phyloP scores from a whole-genome alignment of 2,329 filamentous ascomycete genomes.

The Cladosporium velox region DNA sequence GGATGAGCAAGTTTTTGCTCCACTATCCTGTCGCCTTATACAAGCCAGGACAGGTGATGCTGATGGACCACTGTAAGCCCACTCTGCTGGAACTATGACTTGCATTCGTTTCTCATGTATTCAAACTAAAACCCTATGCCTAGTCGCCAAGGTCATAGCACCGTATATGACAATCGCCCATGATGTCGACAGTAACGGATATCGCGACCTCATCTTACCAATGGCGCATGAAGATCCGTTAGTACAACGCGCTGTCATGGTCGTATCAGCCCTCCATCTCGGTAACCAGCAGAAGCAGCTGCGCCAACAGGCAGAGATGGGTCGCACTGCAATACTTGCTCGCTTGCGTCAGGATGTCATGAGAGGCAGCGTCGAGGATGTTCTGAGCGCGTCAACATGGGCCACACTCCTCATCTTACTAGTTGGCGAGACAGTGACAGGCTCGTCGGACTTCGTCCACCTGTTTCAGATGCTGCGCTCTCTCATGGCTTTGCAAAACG shows the following conservation, averaged over 20 bases:
- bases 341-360: conserved; percentile 40
- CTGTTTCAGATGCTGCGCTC: conserved; percentile 42
- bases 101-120: no score
- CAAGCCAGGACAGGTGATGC: conserved; percentile 7
- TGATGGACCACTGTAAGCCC: not conserved
- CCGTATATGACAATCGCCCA: conserved; percentile 45
- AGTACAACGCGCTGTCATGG: conserved; percentile 42
- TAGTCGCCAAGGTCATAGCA: conserved; percentile 42
- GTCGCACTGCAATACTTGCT: conserved; percentile 41
- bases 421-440: conserved; percentile 47
- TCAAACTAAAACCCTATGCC: conserved; percentile 28
- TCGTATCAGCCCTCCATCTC: conserved; percentile 45
- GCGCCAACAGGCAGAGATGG: conserved; percentile 37
- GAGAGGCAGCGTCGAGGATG: conserved; percentile 30
- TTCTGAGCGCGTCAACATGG: conserved; percentile 43
- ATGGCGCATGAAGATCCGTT: conserved; percentile 43
- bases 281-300: conserved; percentile 38
- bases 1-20: not conserved
- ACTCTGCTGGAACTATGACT: conserved; percentile 21
- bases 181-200: conserved; percentile 42
- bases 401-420: conserved; percentile 44
- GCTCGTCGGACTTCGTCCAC: conserved; percentile 42
- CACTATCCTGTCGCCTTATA: not conserved
- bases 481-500: conserved; percentile 25
- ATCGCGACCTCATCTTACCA: conserved; percentile 43